phyloP scores from a whole-genome alignment of 305 asterid genomes.

The Fraxinus albicans region DNA sequence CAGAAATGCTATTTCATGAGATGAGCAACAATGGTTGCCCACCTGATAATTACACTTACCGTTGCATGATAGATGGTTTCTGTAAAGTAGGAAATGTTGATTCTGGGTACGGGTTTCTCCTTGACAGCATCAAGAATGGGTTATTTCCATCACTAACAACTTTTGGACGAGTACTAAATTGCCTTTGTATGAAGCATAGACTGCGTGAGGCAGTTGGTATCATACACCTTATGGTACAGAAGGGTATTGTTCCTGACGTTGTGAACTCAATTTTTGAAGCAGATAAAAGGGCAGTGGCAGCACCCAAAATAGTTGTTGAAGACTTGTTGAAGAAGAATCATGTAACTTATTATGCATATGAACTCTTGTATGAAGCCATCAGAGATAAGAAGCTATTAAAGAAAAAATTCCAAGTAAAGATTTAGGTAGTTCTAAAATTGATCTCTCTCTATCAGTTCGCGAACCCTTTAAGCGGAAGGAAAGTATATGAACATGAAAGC shows the following conservation, averaged over 20 bases:
- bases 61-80: slow-evolving; percentile 82
- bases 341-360: slow-evolving; percentile 71
- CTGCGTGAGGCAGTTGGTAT: slow-evolving; percentile 64
- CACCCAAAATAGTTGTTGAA: slow-evolving; percentile 86
- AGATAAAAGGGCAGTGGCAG: slow-evolving; percentile 72
- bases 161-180: slow-evolving; percentile 79
- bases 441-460: slow-evolving; percentile 13
- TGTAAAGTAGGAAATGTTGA: slow-evolving; percentile 71
- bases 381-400: slow-evolving; percentile 65
- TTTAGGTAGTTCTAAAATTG: slow-evolving; percentile 22
- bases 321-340: slow-evolving; percentile 71
- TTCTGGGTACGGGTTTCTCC: slow-evolving; percentile 54
- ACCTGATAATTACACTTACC: slow-evolving; percentile 73
- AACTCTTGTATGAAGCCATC: slow-evolving; percentile 67
- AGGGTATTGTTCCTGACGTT: slow-evolving; percentile 68
- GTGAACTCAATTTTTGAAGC: slow-evolving; percentile 72
- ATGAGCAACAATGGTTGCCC: slow-evolving; percentile 47
- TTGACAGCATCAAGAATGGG: slow-evolving; percentile 48
- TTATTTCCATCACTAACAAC: slow-evolving; percentile 58
- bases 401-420: slow-evolving; percentile 34
- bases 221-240: slow-evolving; percentile 69
- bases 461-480: slow-evolving; percentile 5
- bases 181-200: slow-evolving; percentile 68
- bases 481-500: slow-evolving; percentile 13
- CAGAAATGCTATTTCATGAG: slow-evolving; percentile 59